phyloP scores from a whole-genome alignment of 805 yeast species.

The Ogataea kodamae region DNA sequence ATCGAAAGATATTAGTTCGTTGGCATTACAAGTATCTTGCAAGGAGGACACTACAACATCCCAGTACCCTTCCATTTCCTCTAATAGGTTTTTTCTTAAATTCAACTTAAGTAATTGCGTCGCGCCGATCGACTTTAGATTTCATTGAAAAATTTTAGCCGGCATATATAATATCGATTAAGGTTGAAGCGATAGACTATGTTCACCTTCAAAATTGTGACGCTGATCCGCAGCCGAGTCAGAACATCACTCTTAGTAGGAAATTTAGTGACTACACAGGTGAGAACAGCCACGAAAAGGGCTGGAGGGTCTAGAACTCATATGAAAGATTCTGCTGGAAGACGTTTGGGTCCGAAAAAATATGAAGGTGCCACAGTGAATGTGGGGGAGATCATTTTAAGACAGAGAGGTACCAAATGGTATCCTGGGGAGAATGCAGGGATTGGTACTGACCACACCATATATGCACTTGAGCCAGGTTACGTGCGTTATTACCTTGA shows the following conservation, averaged over 20 bases:
- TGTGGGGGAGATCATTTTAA: constrained; percentile 82
- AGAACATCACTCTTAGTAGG: constrained; percentile 13
- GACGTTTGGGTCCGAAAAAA: constrained; percentile 87
- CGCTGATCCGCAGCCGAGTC: constrained; percentile 13
- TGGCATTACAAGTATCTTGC: constrained; percentile 64
- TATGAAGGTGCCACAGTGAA: constrained; percentile 74
- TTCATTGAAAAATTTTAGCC: constrained; percentile 11
- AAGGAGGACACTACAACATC: constrained; percentile 61
- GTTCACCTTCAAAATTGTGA: constrained; percentile 8
- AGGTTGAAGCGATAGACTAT: constrained; percentile 1
- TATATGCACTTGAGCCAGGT: constrained; percentile 90
- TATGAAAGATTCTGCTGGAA: constrained; percentile 92
- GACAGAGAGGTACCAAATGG: constrained; percentile 93
- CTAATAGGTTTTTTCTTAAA: too few relatives aligned
- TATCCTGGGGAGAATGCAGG: constrained; percentile 91
- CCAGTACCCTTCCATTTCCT: constrained; percentile 70
- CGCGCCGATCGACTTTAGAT: constrained; percentile 9
- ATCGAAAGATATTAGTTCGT: constrained; percentile 53
- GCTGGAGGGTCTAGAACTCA: constrained; percentile 95
- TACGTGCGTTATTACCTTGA: constrained; percentile 86
- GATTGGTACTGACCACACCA: constrained; percentile 91
- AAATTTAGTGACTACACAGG: constrained; percentile 30
- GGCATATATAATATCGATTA: constrained; percentile 1
- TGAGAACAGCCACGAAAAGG: constrained; percentile 89
- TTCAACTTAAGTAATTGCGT: neutral